phyloP scores from a whole-genome alignment of 1,139 yeast species.

The Pneumocystis murina region DNA sequence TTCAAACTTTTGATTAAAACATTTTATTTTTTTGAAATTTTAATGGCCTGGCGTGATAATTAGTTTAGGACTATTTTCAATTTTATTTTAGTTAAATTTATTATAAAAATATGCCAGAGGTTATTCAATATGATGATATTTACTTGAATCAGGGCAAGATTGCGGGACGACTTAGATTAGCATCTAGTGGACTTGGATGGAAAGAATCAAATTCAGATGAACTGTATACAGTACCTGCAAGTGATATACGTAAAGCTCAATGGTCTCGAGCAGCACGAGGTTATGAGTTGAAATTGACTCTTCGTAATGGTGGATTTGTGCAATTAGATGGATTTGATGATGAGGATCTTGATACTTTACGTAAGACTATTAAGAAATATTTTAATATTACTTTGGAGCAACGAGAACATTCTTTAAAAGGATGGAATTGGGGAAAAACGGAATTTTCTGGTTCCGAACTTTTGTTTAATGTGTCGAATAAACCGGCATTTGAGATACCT shows the following conservation, averaged over 20 bases:
- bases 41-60: background rate
- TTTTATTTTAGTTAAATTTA: background rate
- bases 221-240: conserved; percentile 75
- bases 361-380: conserved; percentile 68
- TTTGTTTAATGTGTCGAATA: conserved; percentile 70
- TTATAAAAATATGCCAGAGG: conserved; percentile 11
- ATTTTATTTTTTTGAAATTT: background rate
- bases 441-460: conserved; percentile 87
- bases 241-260: conserved; percentile 60
- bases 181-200: conserved; percentile 96
- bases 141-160: conserved; percentile 73
- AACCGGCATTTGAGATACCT: conserved; percentile 85
- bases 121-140: conserved; percentile 63
- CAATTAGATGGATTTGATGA: conserved; percentile 83
- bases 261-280: conserved; percentile 96
- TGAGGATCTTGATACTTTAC: conserved; percentile 63
- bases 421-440: conserved; percentile 98
- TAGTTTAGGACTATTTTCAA: background rate
- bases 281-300: conserved; percentile 73
- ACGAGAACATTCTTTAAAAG: conserved; percentile 82
- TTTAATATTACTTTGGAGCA: conserved; percentile 61
- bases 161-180: conserved; percentile 83
- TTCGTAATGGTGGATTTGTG: conserved; percentile 75
- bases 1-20: background rate
- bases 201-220: conserved; percentile 35